Percentiles rank a stretch among this genome's conserved stretches.
Evolutionary conservation across 2,329 filamentous ascomycete species (phyloP).

Genomic region (Moelleriella libera): DNA sequence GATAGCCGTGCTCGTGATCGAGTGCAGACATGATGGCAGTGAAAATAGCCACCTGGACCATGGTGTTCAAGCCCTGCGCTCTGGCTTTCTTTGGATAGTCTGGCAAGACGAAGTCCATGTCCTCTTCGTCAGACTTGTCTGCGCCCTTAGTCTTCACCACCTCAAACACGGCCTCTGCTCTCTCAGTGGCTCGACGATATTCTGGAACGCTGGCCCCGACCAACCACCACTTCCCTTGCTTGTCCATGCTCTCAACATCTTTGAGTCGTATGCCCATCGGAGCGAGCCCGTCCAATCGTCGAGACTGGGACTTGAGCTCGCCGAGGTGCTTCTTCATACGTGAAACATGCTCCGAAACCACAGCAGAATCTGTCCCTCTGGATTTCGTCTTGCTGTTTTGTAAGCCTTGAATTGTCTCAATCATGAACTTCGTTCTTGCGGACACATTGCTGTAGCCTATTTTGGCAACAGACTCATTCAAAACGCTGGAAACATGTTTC

Average conservation of each 20-base stretch:
- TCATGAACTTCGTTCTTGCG: slow-evolving; percentile 90
- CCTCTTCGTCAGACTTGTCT: slow-evolving; percentile 25
- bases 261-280: slow-evolving; percentile 68
- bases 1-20: slow-evolving; percentile 72
- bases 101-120: slow-evolving; percentile 37
- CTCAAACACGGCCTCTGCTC: slow-evolving; percentile 8
- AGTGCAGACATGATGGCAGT: slow-evolving; percentile 74
- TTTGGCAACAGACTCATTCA: slow-evolving; percentile 58
- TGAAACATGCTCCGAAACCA: slow-evolving; percentile 68
- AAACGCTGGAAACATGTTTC: slow-evolving; percentile 72
- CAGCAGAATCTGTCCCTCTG: slow-evolving; percentile 51
- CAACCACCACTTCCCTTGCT: slow-evolving; percentile 95
- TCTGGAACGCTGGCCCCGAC: slow-evolving; percentile 82
- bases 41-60: slow-evolving; percentile 82
- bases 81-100: slow-evolving; percentile 62
- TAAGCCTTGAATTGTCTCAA: slow-evolving; percentile 86
- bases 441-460: slow-evolving; percentile 59
- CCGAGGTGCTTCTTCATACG: slow-evolving; percentile 83
- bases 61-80: slow-evolving; percentile 75
- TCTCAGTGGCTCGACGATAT: slow-evolving; percentile 7
- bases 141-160: slow-evolving; percentile 7
- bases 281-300: slow-evolving; percentile 56
- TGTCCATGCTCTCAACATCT: slow-evolving; percentile 73
- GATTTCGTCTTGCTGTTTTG: slow-evolving; percentile 89
- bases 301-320: slow-evolving; percentile 47